A percentile compares a stretch with the other conserved stretches of the same genome.
Conservation (phyloP, 192 early-diverging fungal species). For the Rhizophagus clarus region DNA sequence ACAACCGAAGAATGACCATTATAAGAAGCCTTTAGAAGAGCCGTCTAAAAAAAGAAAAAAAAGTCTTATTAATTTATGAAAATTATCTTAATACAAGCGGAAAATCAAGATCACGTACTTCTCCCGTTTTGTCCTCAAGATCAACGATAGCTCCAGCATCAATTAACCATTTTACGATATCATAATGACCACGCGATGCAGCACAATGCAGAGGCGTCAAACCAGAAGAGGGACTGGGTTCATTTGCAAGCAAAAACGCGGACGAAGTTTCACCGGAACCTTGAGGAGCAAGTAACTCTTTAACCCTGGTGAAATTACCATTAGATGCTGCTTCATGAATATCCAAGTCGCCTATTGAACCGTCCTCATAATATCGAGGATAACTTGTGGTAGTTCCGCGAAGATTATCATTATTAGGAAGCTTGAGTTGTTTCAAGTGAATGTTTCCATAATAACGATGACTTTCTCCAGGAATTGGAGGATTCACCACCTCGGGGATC, state of each 20-base stretch:
- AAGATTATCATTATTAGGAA: slow-evolving; percentile 32
- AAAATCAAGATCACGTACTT: slow-evolving; percentile 46
- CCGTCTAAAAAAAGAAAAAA: slow-evolving; percentile 51
- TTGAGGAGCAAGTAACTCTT: slow-evolving; percentile 21
- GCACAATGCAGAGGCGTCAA: slow-evolving; percentile 65
- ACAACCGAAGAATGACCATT: slow-evolving; percentile 64
- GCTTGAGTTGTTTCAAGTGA: slow-evolving; percentile 52
- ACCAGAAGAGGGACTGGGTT: slow-evolving; percentile 44
- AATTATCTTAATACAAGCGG: neutral
- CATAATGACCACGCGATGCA: slow-evolving; percentile 58
- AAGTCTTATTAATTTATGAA: neutral
- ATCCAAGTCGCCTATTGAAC: neutral
- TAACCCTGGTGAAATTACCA: slow-evolving; percentile 20
- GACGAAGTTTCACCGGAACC: slow-evolving; percentile 1
- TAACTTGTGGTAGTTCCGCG: slow-evolving; percentile 19
- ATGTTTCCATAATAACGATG: slow-evolving; percentile 59
- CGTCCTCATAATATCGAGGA: neutral
- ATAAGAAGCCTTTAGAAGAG: slow-evolving; percentile 73
- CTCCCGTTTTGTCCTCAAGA: slow-evolving; percentile 64
- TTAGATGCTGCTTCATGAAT: slow-evolving; percentile 26
- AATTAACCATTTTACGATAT: slow-evolving; percentile 57
- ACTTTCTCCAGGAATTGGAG: slow-evolving; percentile 58
- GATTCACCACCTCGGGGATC: slow-evolving; percentile 58
- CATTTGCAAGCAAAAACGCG: slow-evolving; percentile 31
- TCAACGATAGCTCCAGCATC: slow-evolving; percentile 63